Evolutionary conservation across 768 basidiomycete genomes (phyloP).

Genomic region (Lactarius sanguifluus): DNA sequence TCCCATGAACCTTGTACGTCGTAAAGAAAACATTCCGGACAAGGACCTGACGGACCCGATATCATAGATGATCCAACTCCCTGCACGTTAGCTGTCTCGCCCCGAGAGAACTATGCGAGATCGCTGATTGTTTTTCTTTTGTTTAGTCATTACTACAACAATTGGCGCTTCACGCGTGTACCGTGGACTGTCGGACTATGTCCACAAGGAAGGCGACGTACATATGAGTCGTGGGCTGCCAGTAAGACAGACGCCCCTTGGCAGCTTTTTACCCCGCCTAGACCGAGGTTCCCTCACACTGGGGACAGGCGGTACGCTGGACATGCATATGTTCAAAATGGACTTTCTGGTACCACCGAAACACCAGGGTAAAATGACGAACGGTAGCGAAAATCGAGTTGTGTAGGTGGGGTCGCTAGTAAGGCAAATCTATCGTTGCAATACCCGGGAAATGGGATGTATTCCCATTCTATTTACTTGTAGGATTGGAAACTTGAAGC

Average conservation of each 20-base stretch:
- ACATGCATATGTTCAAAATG: not conserved
- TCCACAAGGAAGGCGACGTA: not conserved
- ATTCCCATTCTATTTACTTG: not conserved
- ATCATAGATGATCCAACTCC: no score
- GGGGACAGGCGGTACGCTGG: not conserved
- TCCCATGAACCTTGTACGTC: not conserved
- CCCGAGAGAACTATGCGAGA: no score
- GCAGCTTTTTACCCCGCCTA: not conserved
- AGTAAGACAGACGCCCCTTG: not conserved
- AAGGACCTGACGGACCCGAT: no score
- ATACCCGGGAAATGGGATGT: not conserved
- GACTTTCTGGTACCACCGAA: not conserved
- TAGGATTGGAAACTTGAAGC: not conserved
- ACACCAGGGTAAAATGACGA: not conserved
- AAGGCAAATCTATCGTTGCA: no score
- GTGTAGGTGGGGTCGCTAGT: not conserved
- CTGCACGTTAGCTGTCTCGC: not conserved
- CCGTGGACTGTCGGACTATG: slow-evolving; percentile 1
- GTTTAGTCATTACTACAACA: no score
- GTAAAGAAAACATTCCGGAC: no score
- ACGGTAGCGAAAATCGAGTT: not conserved
- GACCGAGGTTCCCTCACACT: not conserved
- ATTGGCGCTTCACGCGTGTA: not conserved
- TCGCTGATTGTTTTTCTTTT: not conserved
- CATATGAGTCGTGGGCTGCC: not conserved